Percentiles rank a stretch among this genome's conserved stretches.
These are phyloP conservation scores for Colletotrichum lini DNA, from an alignment of 2,329 filamentous ascomycete species.

Conservation along the genomic window DNA sequence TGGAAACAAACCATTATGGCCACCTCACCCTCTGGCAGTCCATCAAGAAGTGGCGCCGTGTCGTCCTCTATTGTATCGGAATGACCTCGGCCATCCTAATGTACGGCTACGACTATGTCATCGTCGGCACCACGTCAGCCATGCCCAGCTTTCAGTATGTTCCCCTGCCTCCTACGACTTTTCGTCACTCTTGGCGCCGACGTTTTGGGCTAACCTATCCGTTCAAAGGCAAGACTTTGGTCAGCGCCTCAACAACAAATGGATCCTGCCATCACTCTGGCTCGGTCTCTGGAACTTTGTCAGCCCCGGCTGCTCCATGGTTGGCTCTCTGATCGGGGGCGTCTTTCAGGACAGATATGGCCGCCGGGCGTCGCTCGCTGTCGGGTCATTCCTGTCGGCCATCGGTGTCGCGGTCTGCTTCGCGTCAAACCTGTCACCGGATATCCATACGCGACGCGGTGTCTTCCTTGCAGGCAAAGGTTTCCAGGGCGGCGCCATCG, in stretches of 20 bases:
- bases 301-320: conserved; percentile 54
- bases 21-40: conserved; percentile 46
- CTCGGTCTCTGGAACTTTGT: conserved; percentile 60
- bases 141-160: conserved; percentile 50
- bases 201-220: conserved; percentile 3
- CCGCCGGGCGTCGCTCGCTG: conserved; percentile 53
- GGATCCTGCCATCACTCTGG: conserved; percentile 60
- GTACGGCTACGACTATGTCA: conserved; percentile 50
- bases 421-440: conserved; percentile 43
- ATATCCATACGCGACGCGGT: conserved; percentile 49
- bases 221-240: conserved; percentile 52
- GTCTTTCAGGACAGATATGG: conserved; percentile 58
- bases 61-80: conserved; percentile 48
- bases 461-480: conserved; percentile 62
- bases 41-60: conserved; percentile 45
- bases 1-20: conserved; percentile 37
- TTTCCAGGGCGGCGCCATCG: conserved; percentile 61
- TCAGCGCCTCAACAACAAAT: conserved; percentile 47
- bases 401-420: conserved; percentile 53
- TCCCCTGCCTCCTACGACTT: background rate
- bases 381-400: conserved; percentile 55
- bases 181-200: background rate
- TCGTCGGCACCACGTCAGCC: conserved; percentile 51
- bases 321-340: conserved; percentile 56
- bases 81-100: conserved; percentile 47